Conservation (phyloP, 2,329 filamentous ascomycete genomes). For the Fusarium tanahbumbuense region DNA sequence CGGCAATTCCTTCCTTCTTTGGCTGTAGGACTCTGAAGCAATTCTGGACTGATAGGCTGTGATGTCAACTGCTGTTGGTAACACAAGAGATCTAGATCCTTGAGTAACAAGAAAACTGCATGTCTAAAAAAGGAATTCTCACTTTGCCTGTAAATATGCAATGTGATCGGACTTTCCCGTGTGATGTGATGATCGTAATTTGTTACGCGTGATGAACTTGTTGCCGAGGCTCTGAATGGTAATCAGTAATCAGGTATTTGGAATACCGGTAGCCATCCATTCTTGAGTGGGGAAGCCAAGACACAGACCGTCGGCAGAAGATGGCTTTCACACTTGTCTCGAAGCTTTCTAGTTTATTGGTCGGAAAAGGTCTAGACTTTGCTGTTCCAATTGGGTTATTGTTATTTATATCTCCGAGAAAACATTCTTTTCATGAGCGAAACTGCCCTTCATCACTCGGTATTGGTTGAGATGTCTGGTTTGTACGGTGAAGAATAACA, state of each 20-base stretch:
- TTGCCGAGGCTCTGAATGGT: background rate
- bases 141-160: background rate
- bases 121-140: background rate
- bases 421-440: background rate
- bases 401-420: background rate
- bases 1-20: background rate
- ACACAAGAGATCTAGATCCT: background rate
- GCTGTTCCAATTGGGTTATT: background rate
- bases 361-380: background rate
- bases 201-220: background rate
- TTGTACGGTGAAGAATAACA: background rate
- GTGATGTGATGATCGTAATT: background rate
- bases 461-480: background rate
- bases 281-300: background rate
- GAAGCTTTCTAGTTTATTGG: background rate
- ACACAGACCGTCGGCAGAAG: background rate
- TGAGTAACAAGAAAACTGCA: background rate
- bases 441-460: background rate
- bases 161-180: background rate
- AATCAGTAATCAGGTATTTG: slow-evolving; percentile 6
- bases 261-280: background rate
- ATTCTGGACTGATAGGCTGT: background rate
- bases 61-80: background rate
- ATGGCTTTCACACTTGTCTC: background rate
- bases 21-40: background rate